Evolutionary conservation across 2,329 filamentous ascomycete species (phyloP).

Genomic region (Pestalotiopsis sp.): DNA sequence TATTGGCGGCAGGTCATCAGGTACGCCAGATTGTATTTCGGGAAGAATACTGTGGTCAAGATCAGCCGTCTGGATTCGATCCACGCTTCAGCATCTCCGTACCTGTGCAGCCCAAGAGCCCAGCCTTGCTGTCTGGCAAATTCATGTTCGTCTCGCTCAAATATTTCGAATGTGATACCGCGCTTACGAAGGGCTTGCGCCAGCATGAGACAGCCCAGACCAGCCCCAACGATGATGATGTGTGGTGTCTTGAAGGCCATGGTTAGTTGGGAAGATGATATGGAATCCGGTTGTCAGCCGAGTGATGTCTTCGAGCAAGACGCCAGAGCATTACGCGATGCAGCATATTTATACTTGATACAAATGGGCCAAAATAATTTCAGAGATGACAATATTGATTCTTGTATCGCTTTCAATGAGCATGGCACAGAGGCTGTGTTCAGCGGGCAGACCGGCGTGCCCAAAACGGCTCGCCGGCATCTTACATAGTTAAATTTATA

Average conservation of each 20-base stretch:
- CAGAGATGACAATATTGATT: no score
- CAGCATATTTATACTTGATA: neutral
- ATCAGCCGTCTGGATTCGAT: no score
- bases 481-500: neutral
- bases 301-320: neutral
- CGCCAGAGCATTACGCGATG: no score
- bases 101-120: constrained; percentile 2
- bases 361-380: no score
- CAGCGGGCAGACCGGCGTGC: neutral
- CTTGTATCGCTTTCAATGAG: no score
- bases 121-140: constrained; percentile 1
- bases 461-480: neutral
- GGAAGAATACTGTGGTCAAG: neutral
- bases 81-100: neutral
- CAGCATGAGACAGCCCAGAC: neutral
- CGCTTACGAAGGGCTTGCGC: constrained; percentile 1
- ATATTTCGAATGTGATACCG: neutral
- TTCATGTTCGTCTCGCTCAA: neutral
- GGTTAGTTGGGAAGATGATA: neutral
- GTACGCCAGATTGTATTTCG: neutral
- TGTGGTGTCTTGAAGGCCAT: neutral
- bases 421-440: no score
- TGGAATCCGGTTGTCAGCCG: neutral
- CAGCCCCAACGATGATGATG: constrained; percentile 1
- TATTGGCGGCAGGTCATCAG: neutral